Conservation (phyloP, 2,329 filamentous ascomycete species). For the Aciculosporium take region DNA sequence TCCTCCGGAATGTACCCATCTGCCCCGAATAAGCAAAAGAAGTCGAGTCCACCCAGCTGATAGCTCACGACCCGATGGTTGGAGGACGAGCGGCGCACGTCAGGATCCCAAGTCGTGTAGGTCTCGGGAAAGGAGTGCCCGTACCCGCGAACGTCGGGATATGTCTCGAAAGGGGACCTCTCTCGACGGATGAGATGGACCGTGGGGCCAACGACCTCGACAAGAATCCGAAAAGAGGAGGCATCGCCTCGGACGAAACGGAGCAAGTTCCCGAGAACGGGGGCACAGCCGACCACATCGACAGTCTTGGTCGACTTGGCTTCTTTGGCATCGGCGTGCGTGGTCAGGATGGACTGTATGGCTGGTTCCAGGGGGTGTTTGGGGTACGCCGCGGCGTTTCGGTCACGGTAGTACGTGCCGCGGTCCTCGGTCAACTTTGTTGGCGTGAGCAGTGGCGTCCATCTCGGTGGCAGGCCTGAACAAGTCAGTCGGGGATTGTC, state of each 20-base stretch:
- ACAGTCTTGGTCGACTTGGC: slow-evolving; percentile 12
- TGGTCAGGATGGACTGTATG: slow-evolving; percentile 24
- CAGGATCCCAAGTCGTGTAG: slow-evolving; percentile 48
- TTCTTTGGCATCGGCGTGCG: background rate
- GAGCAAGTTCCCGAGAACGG: slow-evolving; percentile 43
- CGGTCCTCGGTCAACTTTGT: slow-evolving; percentile 26
- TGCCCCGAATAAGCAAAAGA: slow-evolving; percentile 16
- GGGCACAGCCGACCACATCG: slow-evolving; percentile 42
- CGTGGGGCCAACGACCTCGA: slow-evolving; percentile 37
- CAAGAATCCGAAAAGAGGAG: slow-evolving; percentile 38
- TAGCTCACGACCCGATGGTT: slow-evolving; percentile 36
- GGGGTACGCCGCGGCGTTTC: slow-evolving; percentile 36
- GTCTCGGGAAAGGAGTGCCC: slow-evolving; percentile 53
- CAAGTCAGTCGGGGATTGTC: background rate
- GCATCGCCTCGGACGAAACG: slow-evolving; percentile 32
- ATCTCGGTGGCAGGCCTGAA: slow-evolving; percentile 33
- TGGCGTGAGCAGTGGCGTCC: slow-evolving; percentile 27
- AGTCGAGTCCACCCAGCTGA: slow-evolving; percentile 8
- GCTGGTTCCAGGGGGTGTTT: slow-evolving; percentile 36
- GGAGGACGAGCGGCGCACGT: slow-evolving; percentile 38
- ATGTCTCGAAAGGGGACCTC: slow-evolving; percentile 41
- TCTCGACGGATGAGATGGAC: slow-evolving; percentile 48
- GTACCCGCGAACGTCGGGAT: slow-evolving; percentile 41
- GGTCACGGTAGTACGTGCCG: slow-evolving; percentile 38
- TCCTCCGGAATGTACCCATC: slow-evolving; percentile 13